Evolutionary conservation across 1,284 basidiomycete species (phyloP).

Genomic region (Ustilago lituana): DNA sequence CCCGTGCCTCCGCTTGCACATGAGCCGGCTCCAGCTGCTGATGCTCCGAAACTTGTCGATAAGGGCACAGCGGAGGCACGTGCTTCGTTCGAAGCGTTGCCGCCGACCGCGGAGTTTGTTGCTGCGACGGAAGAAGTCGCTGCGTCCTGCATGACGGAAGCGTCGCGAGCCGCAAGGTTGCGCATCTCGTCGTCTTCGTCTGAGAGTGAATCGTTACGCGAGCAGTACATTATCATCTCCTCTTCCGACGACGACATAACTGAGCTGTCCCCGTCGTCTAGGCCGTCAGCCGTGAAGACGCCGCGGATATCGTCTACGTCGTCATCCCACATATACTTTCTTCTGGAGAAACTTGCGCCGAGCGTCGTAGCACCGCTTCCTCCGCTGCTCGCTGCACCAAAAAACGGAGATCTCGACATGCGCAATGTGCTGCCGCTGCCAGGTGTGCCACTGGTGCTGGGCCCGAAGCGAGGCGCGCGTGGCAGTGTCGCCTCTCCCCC

Average conservation of each 20-base stretch:
- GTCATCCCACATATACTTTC: slow-evolving; percentile 50
- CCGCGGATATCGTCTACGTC: slow-evolving; percentile 49
- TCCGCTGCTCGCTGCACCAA: slow-evolving; percentile 9
- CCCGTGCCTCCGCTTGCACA: not conserved
- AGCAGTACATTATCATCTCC: slow-evolving; percentile 46
- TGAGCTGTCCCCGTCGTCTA: slow-evolving; percentile 38
- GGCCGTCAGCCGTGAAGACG: slow-evolving; percentile 29
- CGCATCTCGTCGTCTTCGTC: slow-evolving; percentile 30
- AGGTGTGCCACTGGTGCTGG: slow-evolving; percentile 1
- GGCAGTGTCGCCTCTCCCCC: slow-evolving; percentile 41
- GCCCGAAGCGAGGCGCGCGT: slow-evolving; percentile 33
- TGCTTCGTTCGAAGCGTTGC: not conserved
- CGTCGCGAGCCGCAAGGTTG: not conserved
- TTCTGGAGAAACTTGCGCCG: slow-evolving; percentile 9
- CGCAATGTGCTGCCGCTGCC: slow-evolving; percentile 3
- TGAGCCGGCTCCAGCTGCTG: not conserved
- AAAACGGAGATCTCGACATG: slow-evolving; percentile 24
- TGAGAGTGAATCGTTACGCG: slow-evolving; percentile 30
- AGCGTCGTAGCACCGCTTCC: not conserved
- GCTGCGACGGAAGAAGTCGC: not conserved
- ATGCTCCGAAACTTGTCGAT: slow-evolving; percentile 14
- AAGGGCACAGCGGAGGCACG: not conserved
- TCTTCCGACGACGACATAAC: slow-evolving; percentile 32
- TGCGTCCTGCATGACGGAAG: slow-evolving; percentile 10
- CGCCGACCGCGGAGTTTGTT: not conserved